Conservation (phyloP, 768 basidiomycete genomes). For the Hemileccinum rubropunctum region DNA sequence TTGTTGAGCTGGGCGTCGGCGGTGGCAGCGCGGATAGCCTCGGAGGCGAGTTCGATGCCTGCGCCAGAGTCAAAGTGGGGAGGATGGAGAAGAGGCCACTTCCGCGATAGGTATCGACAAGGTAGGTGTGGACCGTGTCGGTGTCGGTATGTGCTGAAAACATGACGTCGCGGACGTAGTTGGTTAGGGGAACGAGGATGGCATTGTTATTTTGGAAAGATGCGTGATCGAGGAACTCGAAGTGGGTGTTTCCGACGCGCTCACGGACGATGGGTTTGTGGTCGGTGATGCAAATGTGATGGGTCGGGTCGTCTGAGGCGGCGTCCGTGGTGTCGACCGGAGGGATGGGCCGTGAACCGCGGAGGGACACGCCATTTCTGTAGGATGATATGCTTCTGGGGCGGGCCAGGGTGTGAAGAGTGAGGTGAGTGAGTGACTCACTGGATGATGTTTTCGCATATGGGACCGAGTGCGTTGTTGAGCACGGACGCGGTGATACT, state of each 20-base stretch:
- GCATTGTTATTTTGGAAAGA: slow-evolving; percentile 99
- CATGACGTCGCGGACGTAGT: slow-evolving; percentile 77
- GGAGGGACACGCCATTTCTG: slow-evolving; percentile 89
- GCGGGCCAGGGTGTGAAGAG: slow-evolving; percentile 3
- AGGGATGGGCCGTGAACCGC: slow-evolving; percentile 60
- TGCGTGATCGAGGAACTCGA: slow-evolving; percentile 82
- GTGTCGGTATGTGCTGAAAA: neutral
- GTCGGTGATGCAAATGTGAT: slow-evolving; percentile 80
- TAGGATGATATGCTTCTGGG: slow-evolving; percentile 74
- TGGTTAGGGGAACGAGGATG: slow-evolving; percentile 79
- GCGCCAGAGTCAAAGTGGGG: slow-evolving; percentile 68
- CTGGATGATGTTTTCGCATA: slow-evolving; percentile 69
- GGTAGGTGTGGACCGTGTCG: slow-evolving; percentile 57
- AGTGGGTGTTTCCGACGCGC: slow-evolving; percentile 73
- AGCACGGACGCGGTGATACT: slow-evolving; percentile 78
- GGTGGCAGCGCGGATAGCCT: slow-evolving; percentile 67
- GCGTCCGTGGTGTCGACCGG: slow-evolving; percentile 21
- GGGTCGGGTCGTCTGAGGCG: slow-evolving; percentile 41
- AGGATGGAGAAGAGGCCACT: slow-evolving; percentile 85
- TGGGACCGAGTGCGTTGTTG: slow-evolving; percentile 59
- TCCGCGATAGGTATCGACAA: slow-evolving; percentile 95
- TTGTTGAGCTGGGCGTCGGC: slow-evolving; percentile 65
- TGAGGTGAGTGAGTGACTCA: slow-evolving; percentile 32
- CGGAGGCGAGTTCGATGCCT: slow-evolving; percentile 82
- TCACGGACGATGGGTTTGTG: slow-evolving; percentile 82